A percentile compares a stretch with the other conserved stretches of the same genome.
Evolutionary conservation across 1,139 yeast genomes (phyloP).

Genomic region (Scheffersomyces illinoinensis): DNA sequence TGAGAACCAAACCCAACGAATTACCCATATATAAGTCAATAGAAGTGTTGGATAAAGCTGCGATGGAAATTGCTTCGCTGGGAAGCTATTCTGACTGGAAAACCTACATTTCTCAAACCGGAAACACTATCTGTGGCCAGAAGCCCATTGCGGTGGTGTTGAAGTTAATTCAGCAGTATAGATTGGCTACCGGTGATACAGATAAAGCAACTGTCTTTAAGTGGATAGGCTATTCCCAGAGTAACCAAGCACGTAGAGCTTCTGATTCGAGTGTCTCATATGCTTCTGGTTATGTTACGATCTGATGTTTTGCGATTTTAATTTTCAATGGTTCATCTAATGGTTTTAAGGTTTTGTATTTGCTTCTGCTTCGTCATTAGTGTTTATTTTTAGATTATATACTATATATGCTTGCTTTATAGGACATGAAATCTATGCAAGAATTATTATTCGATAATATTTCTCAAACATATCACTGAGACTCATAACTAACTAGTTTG

Average conservation of each 20-base stretch:
- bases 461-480: no score
- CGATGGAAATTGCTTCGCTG: conserved; percentile 61
- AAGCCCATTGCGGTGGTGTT: conserved; percentile 73
- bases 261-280: conserved; percentile 85
- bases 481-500: no score
- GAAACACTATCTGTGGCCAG: conserved; percentile 93
- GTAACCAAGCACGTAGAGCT: conserved; percentile 51
- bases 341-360: not conserved
- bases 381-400: not conserved
- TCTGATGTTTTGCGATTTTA: conserved; percentile 1
- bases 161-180: conserved; percentile 43
- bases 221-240: conserved; percentile 87
- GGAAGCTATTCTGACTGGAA: conserved; percentile 64
- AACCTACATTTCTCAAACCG: conserved; percentile 64
- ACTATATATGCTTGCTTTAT: not conserved
- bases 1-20: conserved; percentile 9
- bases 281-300: conserved; percentile 70
- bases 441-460: not conserved
- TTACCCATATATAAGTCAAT: conserved; percentile 69
- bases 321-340: not conserved
- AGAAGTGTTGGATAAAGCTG: conserved; percentile 66
- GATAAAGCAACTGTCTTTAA: conserved; percentile 31
- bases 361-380: not conserved
- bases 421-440: not conserved
- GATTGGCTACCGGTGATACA: conserved; percentile 8